Evolutionary conservation across 2,329 filamentous ascomycete genomes (phyloP), one percentile per base, ranked within the genome.

Genomic region (Elsinoe arachidis): DNA sequence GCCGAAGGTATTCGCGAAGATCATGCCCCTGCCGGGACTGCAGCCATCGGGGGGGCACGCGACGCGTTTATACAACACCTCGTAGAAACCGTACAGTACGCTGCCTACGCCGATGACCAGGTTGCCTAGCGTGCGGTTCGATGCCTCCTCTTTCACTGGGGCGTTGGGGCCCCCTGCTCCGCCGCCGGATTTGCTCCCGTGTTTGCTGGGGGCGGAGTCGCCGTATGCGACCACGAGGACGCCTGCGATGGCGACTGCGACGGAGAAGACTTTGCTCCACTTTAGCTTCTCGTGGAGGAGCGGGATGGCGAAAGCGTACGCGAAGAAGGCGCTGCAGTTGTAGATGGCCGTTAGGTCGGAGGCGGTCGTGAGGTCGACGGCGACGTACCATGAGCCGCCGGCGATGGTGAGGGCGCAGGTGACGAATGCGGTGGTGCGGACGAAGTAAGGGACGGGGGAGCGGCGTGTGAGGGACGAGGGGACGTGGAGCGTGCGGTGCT

Each of bases 261-360:
- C 93, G 3, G 92, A 88, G 53, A 95, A 70, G 26, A 90, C 85
- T 76, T 99, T 99, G 73, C 89, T 89, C 37, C 86, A 74, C 19
- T 89, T 84, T 11, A 96, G 74, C 63, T 87, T 89, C 71, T 99
- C 93, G 58, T 88, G 84, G 2, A 99, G 78, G 15, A 99, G 74
- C 1, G 91, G 90, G 44, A 99, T 90, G 46, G 88, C 95, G 69
- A 99, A 99, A 11, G 89, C 92, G 69, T 99, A 99, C 51, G 93
- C 93, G 71, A 99, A 99, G 74, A 99, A 99, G 59, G 93, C 92
- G 55, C 89, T 95, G 78, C 93, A 99, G 74, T 99, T 99, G 80
- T 99, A 99, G 65, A 99, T 99, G 56, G 93, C 93, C 0, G 93
- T 99, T 65, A 99, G 74, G 71, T 99, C 93, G 63, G 87, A 90